Base-by-base conservation (phyloP, 1,139 yeast species). In the Wickerhamomyces sp. region DNA sequence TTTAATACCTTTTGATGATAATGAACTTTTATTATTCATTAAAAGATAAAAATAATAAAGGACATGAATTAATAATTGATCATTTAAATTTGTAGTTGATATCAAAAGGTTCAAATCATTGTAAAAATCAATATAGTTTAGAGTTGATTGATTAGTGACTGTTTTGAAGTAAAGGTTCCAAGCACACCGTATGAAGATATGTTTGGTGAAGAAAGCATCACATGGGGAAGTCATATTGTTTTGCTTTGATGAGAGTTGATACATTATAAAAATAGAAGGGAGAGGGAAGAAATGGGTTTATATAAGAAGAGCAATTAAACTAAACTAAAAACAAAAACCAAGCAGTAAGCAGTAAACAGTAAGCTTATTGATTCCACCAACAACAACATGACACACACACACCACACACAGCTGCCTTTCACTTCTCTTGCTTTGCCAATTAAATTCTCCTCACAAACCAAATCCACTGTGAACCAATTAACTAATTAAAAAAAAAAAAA, bases 41-140 rank as follows among this genome's bases (percentile, higher is more conserved):
- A 56, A 37, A 10, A 49, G 43, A 29, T 48, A 39, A 1, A 52
- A 45, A 39, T 57, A 57, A 34, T 49, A 56, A 5, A 56, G 40
- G 0, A 52, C 35, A 37, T 57, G 59, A 2, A 48, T 43, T 15
- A 54, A 42, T 1, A 56, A 41, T 29, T 41, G 45, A 2, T 37
- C 41, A 35, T 48, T 52, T 23, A 57, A 48, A 38, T 45, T 47
- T 8, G 60, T 57, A 4, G 54, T 50, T 3, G 42, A 36, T 10
- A 57, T 40, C 9, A 57, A 44, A 9, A 42, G 36, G 10, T 27
- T 34, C 11, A 54, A 34, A 6, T 55, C 55, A 13, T 29, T 39
- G 15, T 43, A 34, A 27, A 45, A 45, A 18, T 14, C 13, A 18
- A 26, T 39, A 31, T 18, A 34, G 26, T n/a, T 29, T 33, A 10